phyloP scores from a whole-genome alignment of 1,284 basidiomycete genomes.

The Ceraceosorus guamensis region DNA sequence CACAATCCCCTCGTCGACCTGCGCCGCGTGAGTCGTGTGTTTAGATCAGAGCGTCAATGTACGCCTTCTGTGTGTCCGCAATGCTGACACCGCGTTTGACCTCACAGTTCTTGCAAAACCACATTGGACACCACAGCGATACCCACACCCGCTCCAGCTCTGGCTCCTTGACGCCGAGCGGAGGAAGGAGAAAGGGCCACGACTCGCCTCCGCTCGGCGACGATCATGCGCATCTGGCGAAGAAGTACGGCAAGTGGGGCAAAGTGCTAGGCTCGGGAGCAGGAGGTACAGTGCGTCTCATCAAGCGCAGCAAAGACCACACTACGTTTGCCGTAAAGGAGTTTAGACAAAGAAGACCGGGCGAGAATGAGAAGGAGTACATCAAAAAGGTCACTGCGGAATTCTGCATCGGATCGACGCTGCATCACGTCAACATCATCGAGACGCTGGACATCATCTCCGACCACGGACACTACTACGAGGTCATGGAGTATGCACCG shows the following conservation, averaged over 20 bases:
- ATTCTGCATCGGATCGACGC: conserved; percentile 90
- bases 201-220: conserved; percentile 49
- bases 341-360: conserved; percentile 78
- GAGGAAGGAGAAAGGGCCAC: conserved; percentile 34
- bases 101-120: conserved; percentile 32
- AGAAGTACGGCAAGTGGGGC: conserved; percentile 99
- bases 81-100: background rate
- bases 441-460: conserved; percentile 97
- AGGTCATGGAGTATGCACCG: conserved; percentile 90
- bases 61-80: background rate
- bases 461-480: conserved; percentile 87
- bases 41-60: background rate
- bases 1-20: conserved; percentile 36
- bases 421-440: conserved; percentile 82
- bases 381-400: conserved; percentile 98
- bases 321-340: conserved; percentile 93
- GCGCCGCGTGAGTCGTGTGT: conserved; percentile 14
- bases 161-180: conserved; percentile 21
- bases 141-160: conserved; percentile 19
- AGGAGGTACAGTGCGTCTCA: conserved; percentile 91
- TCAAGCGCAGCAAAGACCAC: conserved; percentile 62
- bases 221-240: conserved; percentile 76
- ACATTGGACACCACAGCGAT: conserved; percentile 39
- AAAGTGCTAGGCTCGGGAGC: conserved; percentile 89
- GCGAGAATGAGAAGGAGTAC: conserved; percentile 91